These are phyloP conservation scores for Wickerhamomyces alni DNA, from an alignment of 805 yeast species.

Conservation along the genomic window DNA sequence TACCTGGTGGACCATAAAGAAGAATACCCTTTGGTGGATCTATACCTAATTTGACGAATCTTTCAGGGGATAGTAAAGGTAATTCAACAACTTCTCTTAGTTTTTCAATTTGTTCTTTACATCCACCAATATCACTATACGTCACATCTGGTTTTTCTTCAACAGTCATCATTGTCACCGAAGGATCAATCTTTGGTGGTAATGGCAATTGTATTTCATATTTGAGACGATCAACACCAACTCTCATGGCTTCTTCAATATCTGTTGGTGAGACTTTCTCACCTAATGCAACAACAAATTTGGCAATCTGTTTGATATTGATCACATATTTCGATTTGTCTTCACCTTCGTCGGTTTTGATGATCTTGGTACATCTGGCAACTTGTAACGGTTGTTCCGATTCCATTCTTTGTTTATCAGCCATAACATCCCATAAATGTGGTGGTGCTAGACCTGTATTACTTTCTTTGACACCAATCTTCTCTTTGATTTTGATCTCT, in stretches of 20 bases:
- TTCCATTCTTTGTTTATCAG: conserved; percentile 88
- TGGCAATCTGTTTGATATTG: conserved; percentile 96
- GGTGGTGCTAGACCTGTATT: conserved; percentile 98
- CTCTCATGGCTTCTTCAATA: conserved; percentile 99
- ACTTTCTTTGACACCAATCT: conserved; percentile 88
- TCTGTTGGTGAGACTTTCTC: conserved; percentile 98
- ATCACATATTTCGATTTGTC: conserved; percentile 91
- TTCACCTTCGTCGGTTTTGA: conserved; percentile 56
- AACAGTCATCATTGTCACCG: conserved; percentile 99
- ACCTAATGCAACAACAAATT: conserved; percentile 93
- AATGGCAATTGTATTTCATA: conserved; percentile 95
- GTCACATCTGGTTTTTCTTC: conserved; percentile 99
- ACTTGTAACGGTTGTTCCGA: conserved; percentile 97
- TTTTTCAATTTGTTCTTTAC: conserved; percentile 97
- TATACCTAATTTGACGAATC: conserved; percentile 93
- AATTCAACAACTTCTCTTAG: conserved; percentile 93
- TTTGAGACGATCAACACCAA: conserved; percentile 96
- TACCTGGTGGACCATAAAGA: conserved; percentile 97
- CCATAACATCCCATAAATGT: conserved; percentile 94
- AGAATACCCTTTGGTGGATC: conserved; percentile 99
- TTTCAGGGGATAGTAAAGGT: conserved; percentile 90
- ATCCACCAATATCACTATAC: conserved; percentile 96
- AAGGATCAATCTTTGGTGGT: conserved; percentile 97
- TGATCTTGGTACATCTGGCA: conserved; percentile 97
- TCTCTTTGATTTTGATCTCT: conserved; percentile 86